phyloP scores from a whole-genome alignment of 495 filamentous ascomycete genomes.

The Podospora bellae-mahoneyi region DNA sequence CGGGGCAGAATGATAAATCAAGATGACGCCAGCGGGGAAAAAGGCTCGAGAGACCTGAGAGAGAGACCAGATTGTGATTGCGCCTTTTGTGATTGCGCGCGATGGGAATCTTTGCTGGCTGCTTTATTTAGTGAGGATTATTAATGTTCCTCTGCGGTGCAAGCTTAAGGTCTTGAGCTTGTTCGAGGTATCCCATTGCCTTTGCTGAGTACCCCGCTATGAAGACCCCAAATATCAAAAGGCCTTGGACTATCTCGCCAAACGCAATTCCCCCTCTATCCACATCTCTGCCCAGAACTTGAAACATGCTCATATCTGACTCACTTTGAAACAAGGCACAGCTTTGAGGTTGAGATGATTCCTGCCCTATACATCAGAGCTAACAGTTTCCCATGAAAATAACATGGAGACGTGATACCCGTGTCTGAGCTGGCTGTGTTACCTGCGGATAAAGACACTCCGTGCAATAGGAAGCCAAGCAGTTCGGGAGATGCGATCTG shows the following conservation, averaged over 20 bases:
- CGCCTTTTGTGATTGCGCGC: neutral
- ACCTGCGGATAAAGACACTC: constrained; percentile 17
- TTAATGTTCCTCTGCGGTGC: neutral
- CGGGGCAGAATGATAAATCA: neutral
- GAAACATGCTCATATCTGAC: constrained; percentile 25
- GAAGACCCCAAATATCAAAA: neutral
- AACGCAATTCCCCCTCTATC: neutral
- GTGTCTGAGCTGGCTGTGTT: neutral
- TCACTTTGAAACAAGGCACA: constrained; percentile 10
- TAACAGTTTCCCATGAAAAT: neutral
- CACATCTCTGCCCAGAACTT: constrained; percentile 6
- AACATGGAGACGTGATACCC: neutral
- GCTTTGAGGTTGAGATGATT: neutral
- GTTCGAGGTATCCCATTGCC: too few relatives aligned
- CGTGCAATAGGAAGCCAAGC: neutral
- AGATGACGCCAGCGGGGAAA: constrained; percentile 11
- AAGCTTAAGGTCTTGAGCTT: neutral
- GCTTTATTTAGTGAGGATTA: neutral
- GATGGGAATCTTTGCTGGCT: neutral
- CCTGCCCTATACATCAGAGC: neutral
- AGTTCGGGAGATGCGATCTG: neutral
- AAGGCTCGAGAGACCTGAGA: neutral
- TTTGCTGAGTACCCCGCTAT: neutral
- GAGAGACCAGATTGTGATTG: constrained; percentile 8
- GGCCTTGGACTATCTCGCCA: neutral